These are phyloP conservation scores for Termitomyces sp. DNA, from an alignment of 768 basidiomycete species.

Conservation along the genomic window DNA sequence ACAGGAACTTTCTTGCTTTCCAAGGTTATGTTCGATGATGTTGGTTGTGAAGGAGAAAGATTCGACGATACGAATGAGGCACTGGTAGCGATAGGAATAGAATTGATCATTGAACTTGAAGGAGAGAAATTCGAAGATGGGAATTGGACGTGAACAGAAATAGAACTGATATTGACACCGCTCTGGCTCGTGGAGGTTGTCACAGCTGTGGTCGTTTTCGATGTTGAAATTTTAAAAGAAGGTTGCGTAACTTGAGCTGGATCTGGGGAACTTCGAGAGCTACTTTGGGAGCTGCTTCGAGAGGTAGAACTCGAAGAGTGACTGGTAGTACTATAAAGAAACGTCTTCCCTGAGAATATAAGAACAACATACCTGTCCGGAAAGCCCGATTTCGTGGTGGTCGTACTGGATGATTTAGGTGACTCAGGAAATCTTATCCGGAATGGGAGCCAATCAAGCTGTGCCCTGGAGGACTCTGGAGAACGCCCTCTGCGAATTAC, in stretches of 20 bases:
- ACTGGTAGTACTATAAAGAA: not conserved
- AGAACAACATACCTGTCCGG: not conserved
- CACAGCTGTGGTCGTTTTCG: not conserved
- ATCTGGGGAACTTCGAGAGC: too few species aligned
- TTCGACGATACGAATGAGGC: not conserved
- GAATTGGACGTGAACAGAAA: too few species aligned
- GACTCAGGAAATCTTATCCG: not conserved
- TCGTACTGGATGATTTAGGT: not conserved
- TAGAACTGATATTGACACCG: too few species aligned
- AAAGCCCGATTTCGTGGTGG: too few species aligned
- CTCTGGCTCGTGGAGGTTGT: not conserved
- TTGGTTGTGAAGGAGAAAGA: not conserved
- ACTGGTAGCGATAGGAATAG: not conserved
- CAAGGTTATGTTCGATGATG: not conserved
- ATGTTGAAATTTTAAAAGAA: not conserved
- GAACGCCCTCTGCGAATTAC: not conserved
- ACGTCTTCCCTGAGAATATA: not conserved
- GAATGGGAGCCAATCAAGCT: not conserved
- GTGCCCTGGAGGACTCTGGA: not conserved
- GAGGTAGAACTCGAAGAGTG: not conserved
- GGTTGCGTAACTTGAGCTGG: not conserved
- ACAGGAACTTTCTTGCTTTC: not conserved
- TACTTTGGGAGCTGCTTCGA: not conserved
- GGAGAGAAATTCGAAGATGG: too few species aligned
- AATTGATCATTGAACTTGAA: too few species aligned